Evolutionary conservation across 2,329 filamentous ascomycete genomes (phyloP), one percentile per base, ranked within the genome.

Genomic region (Colletotrichum musicola): DNA sequence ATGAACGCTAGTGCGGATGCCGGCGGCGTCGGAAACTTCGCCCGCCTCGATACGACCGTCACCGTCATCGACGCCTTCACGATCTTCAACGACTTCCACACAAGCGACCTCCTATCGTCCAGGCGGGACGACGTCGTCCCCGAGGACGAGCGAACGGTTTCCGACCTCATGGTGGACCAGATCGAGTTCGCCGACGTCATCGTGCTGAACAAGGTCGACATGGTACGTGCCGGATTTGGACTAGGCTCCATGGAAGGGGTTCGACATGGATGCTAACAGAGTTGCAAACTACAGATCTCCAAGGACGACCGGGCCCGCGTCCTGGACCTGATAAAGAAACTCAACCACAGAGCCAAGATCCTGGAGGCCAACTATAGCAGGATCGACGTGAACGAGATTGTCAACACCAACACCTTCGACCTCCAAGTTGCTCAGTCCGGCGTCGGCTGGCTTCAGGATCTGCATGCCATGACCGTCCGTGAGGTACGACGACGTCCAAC

Each of bases 121-220:
- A 85, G 91, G 2, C 88, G 83, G 13, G 84, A 90, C 5, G 89
- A 91, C 30, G 87, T 90, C 1, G 82, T 87, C 5, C 76, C 87
- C 0, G 91, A 93, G 71, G 92, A 94, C 68, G 90, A 94, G 72
- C 82, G 91, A 0, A 93, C 90, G 0, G 91, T 94, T 2, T 92
- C 90, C 0, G 91, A 93, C 72, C 83, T 94, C 0, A 92, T 93
- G 85, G 90, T 92, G 0, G 91, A 93, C 72, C 91, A 93, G 74
- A 92, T 93, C 68, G 92, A 94, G 77, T 94, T 94, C 72, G 90
- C 91, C 0, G 90, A 93, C 71, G 90, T 93, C 6, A 85, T 93
- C 14, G 84, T 93, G 4, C 79, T 93, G 20, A 93, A 93, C 79
- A 93, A 93, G 77, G 81, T 87, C 6, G 90, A 93, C 69, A 86